These are phyloP conservation scores for Lumnitzera racemosa DNA, from an alignment of 345 rosid species.

Conservation along the genomic window DNA sequence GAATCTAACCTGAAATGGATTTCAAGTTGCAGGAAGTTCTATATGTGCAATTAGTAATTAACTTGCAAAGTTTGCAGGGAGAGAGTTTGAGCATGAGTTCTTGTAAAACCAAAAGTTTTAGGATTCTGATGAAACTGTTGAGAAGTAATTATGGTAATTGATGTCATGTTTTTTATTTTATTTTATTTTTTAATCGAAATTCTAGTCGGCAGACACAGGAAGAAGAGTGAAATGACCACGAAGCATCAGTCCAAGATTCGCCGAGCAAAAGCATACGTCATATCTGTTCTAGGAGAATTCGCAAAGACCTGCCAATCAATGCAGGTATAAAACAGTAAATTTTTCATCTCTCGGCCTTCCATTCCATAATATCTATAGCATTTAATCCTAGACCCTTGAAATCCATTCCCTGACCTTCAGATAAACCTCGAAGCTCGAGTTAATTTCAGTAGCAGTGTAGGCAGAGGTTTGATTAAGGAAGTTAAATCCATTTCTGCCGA, in stretches of 20 bases:
- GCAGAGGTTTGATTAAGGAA: conserved; percentile 62
- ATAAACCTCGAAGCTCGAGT: conserved; percentile 86
- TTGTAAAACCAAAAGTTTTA: no score
- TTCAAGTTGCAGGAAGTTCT: no score
- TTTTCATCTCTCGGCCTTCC: background rate
- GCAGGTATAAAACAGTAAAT: conserved; percentile 28
- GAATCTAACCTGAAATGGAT: no score
- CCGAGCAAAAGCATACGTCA: conserved; percentile 69
- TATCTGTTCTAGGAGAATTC: conserved; percentile 78
- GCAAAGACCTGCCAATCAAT: conserved; percentile 48
- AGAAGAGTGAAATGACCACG: conserved; percentile 28
- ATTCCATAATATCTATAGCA: background rate
- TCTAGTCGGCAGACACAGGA: conserved; percentile 42
- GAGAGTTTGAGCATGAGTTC: no score
- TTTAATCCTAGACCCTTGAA: background rate
- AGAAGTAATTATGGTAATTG: background rate
- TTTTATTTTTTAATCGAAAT: background rate
- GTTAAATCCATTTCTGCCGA: conserved; percentile 66
- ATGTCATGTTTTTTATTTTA: background rate
- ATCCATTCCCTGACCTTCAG: conserved; percentile 18
- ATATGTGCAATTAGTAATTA: no score
- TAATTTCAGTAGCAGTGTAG: conserved; percentile 50
- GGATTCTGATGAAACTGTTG: no score
- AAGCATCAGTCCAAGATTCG: conserved; percentile 44
- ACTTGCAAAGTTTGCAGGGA: no score